Conservation (phyloP, 106 monocot species). For the Dactylorhiza incarnata region DNA sequence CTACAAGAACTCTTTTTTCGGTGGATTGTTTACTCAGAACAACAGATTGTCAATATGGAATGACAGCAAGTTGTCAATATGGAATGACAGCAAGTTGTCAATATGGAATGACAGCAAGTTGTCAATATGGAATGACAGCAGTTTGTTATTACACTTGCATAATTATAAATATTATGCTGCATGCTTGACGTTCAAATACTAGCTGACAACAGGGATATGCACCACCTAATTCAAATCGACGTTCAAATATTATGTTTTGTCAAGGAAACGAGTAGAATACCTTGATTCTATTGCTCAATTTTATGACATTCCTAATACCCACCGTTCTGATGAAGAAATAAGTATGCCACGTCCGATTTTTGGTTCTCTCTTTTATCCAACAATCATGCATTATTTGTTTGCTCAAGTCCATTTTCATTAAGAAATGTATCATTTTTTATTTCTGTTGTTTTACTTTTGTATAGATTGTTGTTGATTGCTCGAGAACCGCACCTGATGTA, state of each 20-base stretch:
- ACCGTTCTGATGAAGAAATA: conserved; percentile 94
- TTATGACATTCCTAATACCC: conserved; percentile 85
- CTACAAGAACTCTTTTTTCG: too few species aligned
- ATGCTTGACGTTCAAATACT: conserved; percentile 68
- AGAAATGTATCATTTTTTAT: background rate
- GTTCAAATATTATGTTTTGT: too few species aligned
- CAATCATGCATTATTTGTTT: too few species aligned
- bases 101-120: too few species aligned
- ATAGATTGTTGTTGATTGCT: conserved; percentile 95
- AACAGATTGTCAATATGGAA: too few species aligned
- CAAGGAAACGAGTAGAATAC: conserved; percentile 83
- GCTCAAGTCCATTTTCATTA: background rate
- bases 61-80: too few species aligned
- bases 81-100: too few species aligned
- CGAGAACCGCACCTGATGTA: too few species aligned
- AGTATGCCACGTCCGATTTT: conserved; percentile 95
- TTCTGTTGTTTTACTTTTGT: conserved; percentile 1
- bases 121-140: too few species aligned
- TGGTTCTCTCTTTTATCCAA: background rate
- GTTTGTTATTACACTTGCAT: background rate
- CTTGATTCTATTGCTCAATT: conserved; percentile 95
- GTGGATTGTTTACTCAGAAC: too few species aligned
- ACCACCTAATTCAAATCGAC: conserved; percentile 99
- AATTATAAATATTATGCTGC: conserved; percentile 23
- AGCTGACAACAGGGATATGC: conserved; percentile 99